Percentiles rank a stretch among this genome's conserved stretches.
Evolutionary conservation across 23 red algal species (phyloP).

Genomic region (Agarophyton chilense): DNA sequence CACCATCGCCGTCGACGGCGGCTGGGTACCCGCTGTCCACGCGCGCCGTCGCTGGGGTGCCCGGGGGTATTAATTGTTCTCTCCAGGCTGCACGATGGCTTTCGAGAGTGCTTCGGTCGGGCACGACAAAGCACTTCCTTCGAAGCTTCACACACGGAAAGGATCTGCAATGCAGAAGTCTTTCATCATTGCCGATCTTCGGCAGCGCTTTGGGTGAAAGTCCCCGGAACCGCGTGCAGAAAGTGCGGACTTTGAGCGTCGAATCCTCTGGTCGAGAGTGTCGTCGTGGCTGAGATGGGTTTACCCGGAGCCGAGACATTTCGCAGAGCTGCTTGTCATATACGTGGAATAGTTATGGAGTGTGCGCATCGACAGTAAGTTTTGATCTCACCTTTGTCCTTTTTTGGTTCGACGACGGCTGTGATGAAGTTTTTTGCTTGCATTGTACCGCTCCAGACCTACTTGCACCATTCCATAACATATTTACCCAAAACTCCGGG

Average conservation of each 20-base stretch:
- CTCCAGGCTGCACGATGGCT: too few relatives aligned
- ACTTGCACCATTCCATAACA: not conserved
- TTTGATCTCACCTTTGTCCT: not conserved
- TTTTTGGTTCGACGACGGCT: not conserved
- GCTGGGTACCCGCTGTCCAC: not conserved
- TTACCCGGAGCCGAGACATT: conserved; percentile 44
- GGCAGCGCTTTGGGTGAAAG: conserved; percentile 53
- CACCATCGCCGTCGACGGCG: not conserved
- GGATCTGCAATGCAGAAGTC: conserved; percentile 28
- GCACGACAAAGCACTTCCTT: conserved; percentile 59
- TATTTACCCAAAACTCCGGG: conserved; percentile 46
- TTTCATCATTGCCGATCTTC: conserved; percentile 20
- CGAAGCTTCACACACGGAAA: conserved; percentile 44
- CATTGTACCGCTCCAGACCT: conserved; percentile 61
- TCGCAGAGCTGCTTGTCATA: conserved; percentile 61
- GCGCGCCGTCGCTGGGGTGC: too few relatives aligned
- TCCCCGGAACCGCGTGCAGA: conserved; percentile 56
- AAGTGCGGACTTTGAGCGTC: conserved; percentile 44
- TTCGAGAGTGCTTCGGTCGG: too few relatives aligned
- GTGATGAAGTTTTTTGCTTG: conserved; percentile 4
- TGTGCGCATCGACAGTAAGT: conserved; percentile 45
- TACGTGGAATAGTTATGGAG: conserved; percentile 49
- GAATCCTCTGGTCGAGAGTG: conserved; percentile 40
- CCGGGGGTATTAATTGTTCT: too few relatives aligned
- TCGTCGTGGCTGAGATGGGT: conserved; percentile 60